Evolutionary conservation across 495 filamentous ascomycete genomes (phyloP).

Genomic region (Aspergillus haitiensis): DNA sequence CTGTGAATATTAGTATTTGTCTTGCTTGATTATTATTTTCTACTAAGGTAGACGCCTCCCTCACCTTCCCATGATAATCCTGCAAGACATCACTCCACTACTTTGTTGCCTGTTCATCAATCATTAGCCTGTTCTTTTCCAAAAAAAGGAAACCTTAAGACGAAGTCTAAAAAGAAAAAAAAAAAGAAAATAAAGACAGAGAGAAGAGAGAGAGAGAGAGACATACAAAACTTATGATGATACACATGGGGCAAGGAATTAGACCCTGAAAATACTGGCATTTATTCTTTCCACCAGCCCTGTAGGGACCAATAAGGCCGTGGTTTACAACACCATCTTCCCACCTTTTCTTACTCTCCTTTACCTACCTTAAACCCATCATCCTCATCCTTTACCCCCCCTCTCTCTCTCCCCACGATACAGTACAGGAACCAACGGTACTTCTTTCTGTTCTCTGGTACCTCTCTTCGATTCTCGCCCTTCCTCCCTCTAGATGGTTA

Average conservation of each 20-base stretch:
- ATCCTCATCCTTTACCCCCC: not conserved
- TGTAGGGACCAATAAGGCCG: slow-evolving; percentile 29
- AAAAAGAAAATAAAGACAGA: not conserved
- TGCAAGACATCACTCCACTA: slow-evolving; percentile 7
- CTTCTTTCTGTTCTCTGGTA: slow-evolving; percentile 10
- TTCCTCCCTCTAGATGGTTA: slow-evolving; percentile 21
- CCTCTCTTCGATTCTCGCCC: slow-evolving; percentile 11
- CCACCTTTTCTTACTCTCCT: slow-evolving; percentile 11
- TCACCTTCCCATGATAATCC: slow-evolving; percentile 10
- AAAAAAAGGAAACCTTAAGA: not conserved
- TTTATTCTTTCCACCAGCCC: slow-evolving; percentile 19
- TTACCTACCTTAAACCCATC: slow-evolving; percentile 4
- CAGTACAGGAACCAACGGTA: slow-evolving; percentile 7
- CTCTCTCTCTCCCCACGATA: not conserved
- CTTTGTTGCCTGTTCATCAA: not conserved
- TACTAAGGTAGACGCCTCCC: slow-evolving; percentile 15
- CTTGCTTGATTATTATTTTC: slow-evolving; percentile 7
- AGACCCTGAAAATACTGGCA: slow-evolving; percentile 20
- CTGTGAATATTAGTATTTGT: slow-evolving; percentile 12
- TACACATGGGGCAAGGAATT: slow-evolving; percentile 12
- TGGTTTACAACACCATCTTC: slow-evolving; percentile 25
- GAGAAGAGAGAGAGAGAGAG: too few species aligned
- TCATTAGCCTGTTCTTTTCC: not conserved
- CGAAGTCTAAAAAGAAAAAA: slow-evolving; percentile 9
- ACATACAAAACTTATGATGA: not conserved